Evolutionary conservation across 257 asterid species (phyloP), one percentile per base, ranked within the genome.

Genomic region (Fraxinus pennsylvanica): DNA sequence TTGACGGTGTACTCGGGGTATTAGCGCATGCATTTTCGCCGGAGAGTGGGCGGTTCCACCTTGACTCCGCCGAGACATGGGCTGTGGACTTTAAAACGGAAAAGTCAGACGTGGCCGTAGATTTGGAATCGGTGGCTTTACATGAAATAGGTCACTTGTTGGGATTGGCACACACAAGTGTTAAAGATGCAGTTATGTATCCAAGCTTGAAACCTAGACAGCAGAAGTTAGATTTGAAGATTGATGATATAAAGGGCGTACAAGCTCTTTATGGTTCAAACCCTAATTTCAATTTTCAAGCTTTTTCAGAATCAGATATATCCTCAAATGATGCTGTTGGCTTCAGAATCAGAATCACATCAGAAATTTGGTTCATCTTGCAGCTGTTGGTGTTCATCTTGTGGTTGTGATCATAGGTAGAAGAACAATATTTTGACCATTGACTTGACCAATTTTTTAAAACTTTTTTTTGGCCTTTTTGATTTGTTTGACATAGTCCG

Each of bases 31-130:
- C 98, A 25, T 93, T 89, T 73, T 89, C 96, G 32, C 99, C 99
- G 5, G 96, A 91, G 79, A 91, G 86, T 21, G 99, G 98, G 82
- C 74, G 87, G 80, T 79, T 91, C 81, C 99, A 95, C 81, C 94
- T 95, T 6, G 99, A 95, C 81, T 90, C 96, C 27, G 96, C 96
- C 9, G 99, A 95, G 88, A 87, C 88, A 38, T 94, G 99, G 99
- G 82, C 98, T 63, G 96, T 89, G 77, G 95, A 94, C 79, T 81
- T 92, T 21, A 61, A 22, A 66, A 76, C 19, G 32, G 89, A 92
- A 86, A 85, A 68, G 78, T 82, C 91, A 15, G 80, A 80, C 14
- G 80, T 81, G 8, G 99, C 98, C 4, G 88, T 94, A 54, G 98
- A 94, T 68, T 80, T 94, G 86, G 99, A 94, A 83, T 94, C 99